Base-by-base conservation (phyloP, 768 basidiomycete genomes). In the Serendipita sp. region DNA sequence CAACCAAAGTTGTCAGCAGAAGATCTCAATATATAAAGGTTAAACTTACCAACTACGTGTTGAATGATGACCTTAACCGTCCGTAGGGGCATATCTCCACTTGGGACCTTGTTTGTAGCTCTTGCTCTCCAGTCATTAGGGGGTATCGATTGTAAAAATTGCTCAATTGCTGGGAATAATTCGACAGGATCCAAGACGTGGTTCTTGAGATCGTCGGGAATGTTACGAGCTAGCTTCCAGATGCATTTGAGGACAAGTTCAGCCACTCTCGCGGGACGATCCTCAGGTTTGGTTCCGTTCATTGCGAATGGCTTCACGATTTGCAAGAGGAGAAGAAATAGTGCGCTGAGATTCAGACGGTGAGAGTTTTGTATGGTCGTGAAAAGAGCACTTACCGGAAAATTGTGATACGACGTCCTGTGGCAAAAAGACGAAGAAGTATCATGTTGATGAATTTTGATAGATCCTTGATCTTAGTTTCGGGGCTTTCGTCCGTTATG, bases 401-500 rank as follows among this genome's bases (percentile, higher is more conserved):
- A 64, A 94, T 86, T 0, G 92, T 86, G 81, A 92, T 92, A 65
- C 89, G 81, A 68, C 92, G 80, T 15, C 89, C 88, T 8, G 92
- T 92, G 38, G 92, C 88, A 76, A 99, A 95, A 64, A 96, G 73
- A 37, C 94, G 86, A 65, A 99, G 78, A 67, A 98, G 88, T 65
- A 98, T 93, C 90, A 97, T 94, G 74, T 99, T 99, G 76, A 99
- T 94, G 74, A 96, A 98, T 60, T 90, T 84, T 3, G 92, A 93
- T 65, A 98, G 72, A 72, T 98, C 96, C 72, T 93, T 92, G 46
- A 96, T 84, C 71, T 92, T 88, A 72, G 83, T 84, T 54, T 88
- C 81, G 15, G 79, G 74, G 68, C 85, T 91, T 69, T 93, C 90
- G 71, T 98, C 95, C 34, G 95, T 97, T 73, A 96, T 90, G 18